Evolutionary conservation across 768 basidiomycete genomes (phyloP).

Genomic region (Lactarius deliciosus): DNA sequence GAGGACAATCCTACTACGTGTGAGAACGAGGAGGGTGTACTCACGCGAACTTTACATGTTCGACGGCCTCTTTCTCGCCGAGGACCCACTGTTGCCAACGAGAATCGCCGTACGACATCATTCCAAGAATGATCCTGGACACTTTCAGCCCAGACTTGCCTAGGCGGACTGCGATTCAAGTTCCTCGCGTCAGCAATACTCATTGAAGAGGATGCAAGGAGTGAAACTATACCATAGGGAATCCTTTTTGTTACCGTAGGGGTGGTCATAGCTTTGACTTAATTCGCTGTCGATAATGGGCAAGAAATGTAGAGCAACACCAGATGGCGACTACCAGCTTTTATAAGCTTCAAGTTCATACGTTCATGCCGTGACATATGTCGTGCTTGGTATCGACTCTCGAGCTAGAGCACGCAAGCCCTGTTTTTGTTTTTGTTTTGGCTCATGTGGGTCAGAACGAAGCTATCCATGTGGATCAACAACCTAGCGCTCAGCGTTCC

Average conservation of each 20-base stretch:
- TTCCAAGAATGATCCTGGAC: slow-evolving; percentile 63
- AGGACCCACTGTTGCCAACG: slow-evolving; percentile 38
- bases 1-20: slow-evolving; percentile 24
- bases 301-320: neutral
- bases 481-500: no score
- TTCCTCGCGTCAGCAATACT: neutral
- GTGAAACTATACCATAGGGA: slow-evolving; percentile 13
- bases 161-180: slow-evolving; percentile 30
- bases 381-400: no score
- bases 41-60: slow-evolving; percentile 33
- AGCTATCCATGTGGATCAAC: no score
- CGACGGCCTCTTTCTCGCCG: slow-evolving; percentile 33
- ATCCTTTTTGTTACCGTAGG: slow-evolving; percentile 12
- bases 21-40: slow-evolving; percentile 16
- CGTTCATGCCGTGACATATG: neutral
- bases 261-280: slow-evolving; percentile 9
- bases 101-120: slow-evolving; percentile 54
- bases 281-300: neutral
- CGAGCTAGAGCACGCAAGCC: no score
- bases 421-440: no score
- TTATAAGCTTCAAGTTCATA: neutral
- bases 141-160: slow-evolving; percentile 61
- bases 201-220: neutral
- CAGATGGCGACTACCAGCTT: no score
- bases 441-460: neutral